Conservation (phyloP, 345 rosid genomes). For the Populus deltoides region DNA sequence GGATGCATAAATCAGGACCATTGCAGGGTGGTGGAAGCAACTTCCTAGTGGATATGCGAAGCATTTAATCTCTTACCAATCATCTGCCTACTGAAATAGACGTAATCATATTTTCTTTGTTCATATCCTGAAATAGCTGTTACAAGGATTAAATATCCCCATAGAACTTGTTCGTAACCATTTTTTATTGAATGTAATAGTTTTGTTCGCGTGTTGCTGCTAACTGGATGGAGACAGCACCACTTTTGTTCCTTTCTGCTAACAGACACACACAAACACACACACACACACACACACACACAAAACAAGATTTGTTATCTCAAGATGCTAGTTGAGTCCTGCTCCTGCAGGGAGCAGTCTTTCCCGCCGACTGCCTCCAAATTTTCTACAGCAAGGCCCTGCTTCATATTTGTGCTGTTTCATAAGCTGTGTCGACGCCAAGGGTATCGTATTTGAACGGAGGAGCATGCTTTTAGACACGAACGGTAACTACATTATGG, state of each 20-base stretch:
- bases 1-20: background rate
- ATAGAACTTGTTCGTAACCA: background rate
- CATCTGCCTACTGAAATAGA: background rate
- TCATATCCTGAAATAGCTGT: background rate
- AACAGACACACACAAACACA: too few species aligned
- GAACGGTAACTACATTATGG: background rate
- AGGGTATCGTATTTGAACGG: background rate
- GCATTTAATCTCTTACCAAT: background rate
- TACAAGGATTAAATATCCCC: background rate
- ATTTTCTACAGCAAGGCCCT: background rate
- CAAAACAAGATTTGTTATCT: background rate
- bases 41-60: background rate
- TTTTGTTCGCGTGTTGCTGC: background rate
- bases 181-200: background rate
- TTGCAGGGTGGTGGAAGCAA: background rate
- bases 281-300: too few species aligned
- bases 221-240: background rate
- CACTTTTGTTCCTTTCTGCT: too few species aligned
- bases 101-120: background rate
- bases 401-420: background rate
- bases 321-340: background rate
- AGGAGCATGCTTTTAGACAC: background rate
- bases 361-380: background rate
- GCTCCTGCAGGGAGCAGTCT: background rate
- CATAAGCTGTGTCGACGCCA: background rate